Evolutionary conservation across 768 basidiomycete genomes (phyloP).

Genomic region (Leccinum broughii): DNA sequence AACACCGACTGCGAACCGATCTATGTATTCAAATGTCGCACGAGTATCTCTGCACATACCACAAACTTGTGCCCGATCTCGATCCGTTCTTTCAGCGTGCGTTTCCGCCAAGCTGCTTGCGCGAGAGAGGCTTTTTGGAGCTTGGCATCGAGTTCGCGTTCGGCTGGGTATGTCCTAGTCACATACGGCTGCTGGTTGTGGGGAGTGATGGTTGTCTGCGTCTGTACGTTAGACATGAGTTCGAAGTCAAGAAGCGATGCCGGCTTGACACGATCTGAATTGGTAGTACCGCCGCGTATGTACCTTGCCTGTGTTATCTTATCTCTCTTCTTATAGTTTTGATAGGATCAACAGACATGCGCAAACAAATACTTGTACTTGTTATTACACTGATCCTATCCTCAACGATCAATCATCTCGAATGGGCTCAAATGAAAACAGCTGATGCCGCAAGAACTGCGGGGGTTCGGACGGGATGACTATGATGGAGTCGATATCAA

Average conservation of each 20-base stretch:
- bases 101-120: constrained; percentile 72
- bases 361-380: too few species aligned
- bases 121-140: constrained; percentile 61
- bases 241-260: too few species aligned
- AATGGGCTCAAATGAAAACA: too few species aligned
- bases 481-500: too few species aligned
- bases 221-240: constrained; percentile 11
- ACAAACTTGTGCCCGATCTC: constrained; percentile 71
- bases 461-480: too few species aligned
- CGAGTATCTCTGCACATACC: constrained; percentile 40
- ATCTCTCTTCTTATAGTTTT: too few species aligned
- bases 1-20: constrained; percentile 47
- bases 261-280: too few species aligned
- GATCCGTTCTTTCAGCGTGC: constrained; percentile 62
- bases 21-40: not conserved
- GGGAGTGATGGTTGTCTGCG: constrained; percentile 83
- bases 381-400: too few species aligned
- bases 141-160: constrained; percentile 57
- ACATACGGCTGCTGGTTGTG: constrained; percentile 67
- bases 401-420: too few species aligned
- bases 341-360: too few species aligned
- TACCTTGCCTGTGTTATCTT: not conserved
- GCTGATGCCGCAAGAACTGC: too few species aligned
- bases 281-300: too few species aligned
- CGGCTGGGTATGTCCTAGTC: constrained; percentile 59